These are phyloP conservation scores for Dendrobium huoshanense DNA, from an alignment of 106 monocot species.

Conservation along the genomic window DNA sequence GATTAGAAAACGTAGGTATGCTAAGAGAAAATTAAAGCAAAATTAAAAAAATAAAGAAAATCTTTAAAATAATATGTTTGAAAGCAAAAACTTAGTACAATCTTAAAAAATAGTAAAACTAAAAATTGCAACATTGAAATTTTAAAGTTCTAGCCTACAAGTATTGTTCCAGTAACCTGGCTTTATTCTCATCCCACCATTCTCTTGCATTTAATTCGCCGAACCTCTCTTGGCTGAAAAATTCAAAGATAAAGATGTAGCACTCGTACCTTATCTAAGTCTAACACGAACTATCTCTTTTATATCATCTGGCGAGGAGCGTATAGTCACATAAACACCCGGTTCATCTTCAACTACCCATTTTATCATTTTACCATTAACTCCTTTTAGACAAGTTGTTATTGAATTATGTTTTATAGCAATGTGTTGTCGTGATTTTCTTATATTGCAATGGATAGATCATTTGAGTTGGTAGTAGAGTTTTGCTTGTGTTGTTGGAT, in stretches of 20 bases:
- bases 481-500: not conserved
- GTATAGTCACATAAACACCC: constrained; percentile 45
- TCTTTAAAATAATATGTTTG: too few relatives aligned
- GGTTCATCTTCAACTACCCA: constrained; percentile 64
- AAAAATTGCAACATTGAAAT: too few relatives aligned
- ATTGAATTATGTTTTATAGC: not conserved
- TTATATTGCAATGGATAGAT: not conserved
- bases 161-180: constrained; percentile 24
- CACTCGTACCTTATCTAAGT: constrained; percentile 31
- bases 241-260: not conserved
- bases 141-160: not conserved
- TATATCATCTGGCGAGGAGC: constrained; percentile 23
- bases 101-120: too few relatives aligned
- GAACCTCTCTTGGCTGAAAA: constrained; percentile 41
- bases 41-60: too few relatives aligned
- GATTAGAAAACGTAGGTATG: too few relatives aligned
- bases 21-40: too few relatives aligned
- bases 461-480: not conserved
- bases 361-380: constrained; percentile 14
- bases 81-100: too few relatives aligned
- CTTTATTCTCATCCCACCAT: constrained; percentile 60
- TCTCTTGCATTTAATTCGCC: constrained; percentile 57
- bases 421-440: not conserved
- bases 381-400: not conserved
- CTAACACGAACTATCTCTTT: constrained; percentile 40